These are phyloP conservation scores for Westerdykella sp. DNA, from an alignment of 2,329 filamentous ascomycete genomes.

Conservation along the genomic window DNA sequence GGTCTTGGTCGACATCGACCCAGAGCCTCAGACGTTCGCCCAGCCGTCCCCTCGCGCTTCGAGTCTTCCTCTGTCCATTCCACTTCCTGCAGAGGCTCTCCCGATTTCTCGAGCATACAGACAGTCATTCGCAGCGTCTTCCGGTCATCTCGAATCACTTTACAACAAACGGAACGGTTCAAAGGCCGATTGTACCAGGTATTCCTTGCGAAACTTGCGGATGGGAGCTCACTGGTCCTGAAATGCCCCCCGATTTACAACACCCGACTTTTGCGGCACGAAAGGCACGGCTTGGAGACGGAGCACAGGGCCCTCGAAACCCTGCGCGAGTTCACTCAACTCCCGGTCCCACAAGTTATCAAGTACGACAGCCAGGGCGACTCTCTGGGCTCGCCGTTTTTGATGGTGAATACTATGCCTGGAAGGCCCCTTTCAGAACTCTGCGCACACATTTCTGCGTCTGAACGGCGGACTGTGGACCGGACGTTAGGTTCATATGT, in stretches of 20 bases:
- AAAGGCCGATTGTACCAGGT: constrained; percentile 36
- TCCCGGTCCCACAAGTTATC: constrained; percentile 38
- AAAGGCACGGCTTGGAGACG: constrained; percentile 37
- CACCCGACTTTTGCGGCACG: constrained; percentile 39
- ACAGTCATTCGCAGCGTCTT: constrained; percentile 27
- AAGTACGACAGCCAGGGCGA: constrained; percentile 32
- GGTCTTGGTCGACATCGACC: constrained; percentile 25
- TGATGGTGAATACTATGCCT: constrained; percentile 29
- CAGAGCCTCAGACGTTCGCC: constrained; percentile 18
- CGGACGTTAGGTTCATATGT: constrained; percentile 37
- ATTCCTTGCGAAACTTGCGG: constrained; percentile 37
- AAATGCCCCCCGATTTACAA: constrained; percentile 37
- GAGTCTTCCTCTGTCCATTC: constrained; percentile 23
- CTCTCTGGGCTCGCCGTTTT: constrained; percentile 25
- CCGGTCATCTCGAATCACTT: constrained; percentile 24
- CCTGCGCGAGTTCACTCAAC: constrained; percentile 29
- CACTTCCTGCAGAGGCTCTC: constrained; percentile 12
- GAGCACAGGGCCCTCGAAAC: constrained; percentile 37
- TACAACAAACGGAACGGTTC: constrained; percentile 33
- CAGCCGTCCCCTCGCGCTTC: constrained; percentile 21
- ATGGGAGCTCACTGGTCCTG: constrained; percentile 37
- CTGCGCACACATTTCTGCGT: constrained; percentile 25
- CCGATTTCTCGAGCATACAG: constrained; percentile 33
- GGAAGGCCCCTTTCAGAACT: constrained; percentile 32
- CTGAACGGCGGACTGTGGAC: constrained; percentile 36